Conservation (phyloP, 257 asterid species). For the Capsicum pubescens region DNA sequence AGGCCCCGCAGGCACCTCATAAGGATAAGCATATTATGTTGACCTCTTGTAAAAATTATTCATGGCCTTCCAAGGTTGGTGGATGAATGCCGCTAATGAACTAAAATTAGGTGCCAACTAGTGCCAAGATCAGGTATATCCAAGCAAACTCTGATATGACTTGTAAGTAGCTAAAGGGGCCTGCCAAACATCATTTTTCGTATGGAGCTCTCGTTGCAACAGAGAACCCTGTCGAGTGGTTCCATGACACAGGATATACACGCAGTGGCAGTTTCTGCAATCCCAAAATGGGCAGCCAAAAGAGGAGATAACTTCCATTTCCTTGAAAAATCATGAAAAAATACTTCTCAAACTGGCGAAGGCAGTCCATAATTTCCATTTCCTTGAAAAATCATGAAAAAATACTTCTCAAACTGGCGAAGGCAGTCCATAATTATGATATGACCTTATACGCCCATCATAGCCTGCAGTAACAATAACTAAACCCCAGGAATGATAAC, state of each 20-base stretch:
- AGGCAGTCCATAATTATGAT: constrained; percentile 89
- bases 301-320: constrained; percentile 1
- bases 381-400: background rate
- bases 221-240: constrained; percentile 21
- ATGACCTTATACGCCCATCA: constrained; percentile 90
- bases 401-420: constrained; percentile 13
- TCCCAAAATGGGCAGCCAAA: background rate
- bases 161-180: background rate
- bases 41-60: constrained; percentile 18
- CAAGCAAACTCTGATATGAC: constrained; percentile 18
- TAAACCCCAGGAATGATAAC: constrained; percentile 81
- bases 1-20: constrained; percentile 23
- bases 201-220: background rate
- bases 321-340: background rate
- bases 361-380: constrained; percentile 77
- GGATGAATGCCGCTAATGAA: background rate
- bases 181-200: background rate
- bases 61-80: constrained; percentile 2
- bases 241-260: background rate
- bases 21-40: constrained; percentile 17
- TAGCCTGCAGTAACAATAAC: constrained; percentile 84
- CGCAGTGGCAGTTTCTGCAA: background rate
- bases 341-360: constrained; percentile 21
- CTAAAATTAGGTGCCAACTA: constrained; percentile 8
- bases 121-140: background rate